These are phyloP conservation scores for Pichia sp. DNA, from an alignment of 1,139 yeast species.

Conservation along the genomic window DNA sequence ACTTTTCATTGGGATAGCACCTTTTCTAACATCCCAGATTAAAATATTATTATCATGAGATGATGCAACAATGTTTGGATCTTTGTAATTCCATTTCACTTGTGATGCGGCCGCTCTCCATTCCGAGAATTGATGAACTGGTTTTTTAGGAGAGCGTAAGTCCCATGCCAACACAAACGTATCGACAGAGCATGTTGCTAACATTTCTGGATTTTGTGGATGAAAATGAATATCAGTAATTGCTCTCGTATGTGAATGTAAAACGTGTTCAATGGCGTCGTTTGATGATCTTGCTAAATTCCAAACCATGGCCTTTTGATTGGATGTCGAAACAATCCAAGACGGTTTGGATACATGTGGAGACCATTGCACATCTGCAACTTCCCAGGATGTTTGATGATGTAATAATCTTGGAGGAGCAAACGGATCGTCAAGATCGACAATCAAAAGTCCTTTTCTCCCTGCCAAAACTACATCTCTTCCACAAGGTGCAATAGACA, in stretches of 20 bases:
- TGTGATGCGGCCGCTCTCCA: constrained; percentile 95
- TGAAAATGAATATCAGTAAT: constrained; percentile 94
- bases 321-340: constrained; percentile 91
- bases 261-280: constrained; percentile 74
- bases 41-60: constrained; percentile 75
- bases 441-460: constrained; percentile 74
- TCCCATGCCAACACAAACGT: constrained; percentile 89
- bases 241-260: constrained; percentile 88
- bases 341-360: constrained; percentile 77
- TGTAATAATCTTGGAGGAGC: constrained; percentile 91
- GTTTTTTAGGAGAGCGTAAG: constrained; percentile 64
- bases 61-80: constrained; percentile 72
- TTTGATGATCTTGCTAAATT: constrained; percentile 70
- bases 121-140: constrained; percentile 76
- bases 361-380: constrained; percentile 98
- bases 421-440: constrained; percentile 94
- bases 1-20: constrained; percentile 63
- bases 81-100: constrained; percentile 83
- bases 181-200: constrained; percentile 92
- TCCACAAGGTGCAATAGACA: constrained; percentile 88
- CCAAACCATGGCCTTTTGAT: constrained; percentile 94
- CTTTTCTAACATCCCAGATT: constrained; percentile 84
- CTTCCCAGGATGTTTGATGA: constrained; percentile 95
- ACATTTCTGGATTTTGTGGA: constrained; percentile 75
- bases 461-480: constrained; percentile 92